Conservation (phyloP, 2,329 filamentous ascomycete genomes). For the Pseudocercospora vitis region DNA sequence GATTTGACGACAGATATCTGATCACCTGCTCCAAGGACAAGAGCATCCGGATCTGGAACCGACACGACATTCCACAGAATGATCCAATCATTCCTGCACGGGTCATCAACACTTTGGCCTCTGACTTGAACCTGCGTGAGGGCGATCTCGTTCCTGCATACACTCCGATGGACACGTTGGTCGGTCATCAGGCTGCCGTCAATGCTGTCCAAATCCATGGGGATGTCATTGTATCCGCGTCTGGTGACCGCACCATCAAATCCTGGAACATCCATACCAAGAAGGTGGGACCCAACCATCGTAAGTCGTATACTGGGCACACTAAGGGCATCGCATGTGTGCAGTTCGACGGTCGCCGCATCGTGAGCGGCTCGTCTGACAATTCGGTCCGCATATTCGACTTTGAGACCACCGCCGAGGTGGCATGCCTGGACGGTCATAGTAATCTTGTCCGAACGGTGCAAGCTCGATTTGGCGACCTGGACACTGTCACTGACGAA, state of each 20-base stretch:
- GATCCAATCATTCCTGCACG: constrained; percentile 40
- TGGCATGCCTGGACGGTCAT: constrained; percentile 82
- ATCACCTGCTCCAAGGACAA: constrained; percentile 98
- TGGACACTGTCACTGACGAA: constrained; percentile 70
- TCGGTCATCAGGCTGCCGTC: constrained; percentile 86
- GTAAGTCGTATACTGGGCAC: constrained; percentile 73
- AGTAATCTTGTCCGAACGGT: constrained; percentile 85
- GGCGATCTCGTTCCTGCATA: constrained; percentile 63
- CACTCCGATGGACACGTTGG: constrained; percentile 73
- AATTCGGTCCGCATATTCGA: constrained; percentile 96
- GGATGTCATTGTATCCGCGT: constrained; percentile 87
- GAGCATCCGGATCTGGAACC: constrained; percentile 94
- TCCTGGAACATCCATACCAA: constrained; percentile 88
- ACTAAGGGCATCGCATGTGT: constrained; percentile 96
- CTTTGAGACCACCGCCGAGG: constrained; percentile 77
- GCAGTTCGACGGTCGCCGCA: constrained; percentile 88
- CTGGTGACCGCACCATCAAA: constrained; percentile 89
- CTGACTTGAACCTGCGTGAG: constrained; percentile 18
- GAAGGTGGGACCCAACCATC: constrained; percentile 42
- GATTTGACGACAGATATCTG: constrained; percentile 86
- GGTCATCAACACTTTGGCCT: constrained; percentile 38
- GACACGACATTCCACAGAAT: constrained; percentile 59
- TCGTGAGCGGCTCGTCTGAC: constrained; percentile 94
- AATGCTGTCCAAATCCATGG: constrained; percentile 92
- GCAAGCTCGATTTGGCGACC: constrained; percentile 89